Evolutionary conservation across 768 basidiomycete species (phyloP), one percentile per base, ranked within the genome.

Genomic region (Agrocybe chaxingu): DNA sequence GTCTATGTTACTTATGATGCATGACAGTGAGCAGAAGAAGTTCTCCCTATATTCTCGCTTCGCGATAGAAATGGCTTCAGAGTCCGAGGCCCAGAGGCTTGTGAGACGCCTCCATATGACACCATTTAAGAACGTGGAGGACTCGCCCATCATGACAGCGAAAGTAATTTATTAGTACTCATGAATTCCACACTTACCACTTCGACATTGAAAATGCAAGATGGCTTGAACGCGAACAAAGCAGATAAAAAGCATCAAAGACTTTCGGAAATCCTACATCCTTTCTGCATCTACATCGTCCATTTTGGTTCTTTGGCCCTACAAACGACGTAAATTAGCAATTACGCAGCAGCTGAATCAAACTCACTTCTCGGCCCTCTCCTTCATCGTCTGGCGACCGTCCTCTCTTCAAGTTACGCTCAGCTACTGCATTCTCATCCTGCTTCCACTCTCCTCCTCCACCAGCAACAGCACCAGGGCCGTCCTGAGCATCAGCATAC

Each of bases 381-480:
- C 73, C 85, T 41, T 91, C 89, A 42, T 91, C 89, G 3, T 88
- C 87, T 42, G 87, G 88, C 40, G 89, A 91, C 57, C 89, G 77
- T 31, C 69, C 86, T 45, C 89, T 78, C 61, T 92, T 92, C 58
- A 81, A 74, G 33, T 70, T 73, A 40, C 66, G 68, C 32, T 72
- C 71, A 12, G 63, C 57, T 16, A 54, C 63, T 36, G 65, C 57
- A 42, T 62, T 72, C 47, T 87, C 79, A 3, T 76, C 66, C 51
- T 87, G 84, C 65, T 87, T 91, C 88, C 90, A 93, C 54, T 92
- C 89, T 50, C 77, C 91, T 48, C 90, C 92, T 24, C 92, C 92
- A 47, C 84, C 77, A 40, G 91, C 91, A 52, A 90, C 85, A 42
- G 85, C 87, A 16, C 84, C 89, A 38, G 87, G 87, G 10, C 83